A percentile compares a stretch with the other conserved stretches of the same genome.
phyloP scores from a whole-genome alignment of 768 basidiomycete genomes.

The Termitomyces sp. region DNA sequence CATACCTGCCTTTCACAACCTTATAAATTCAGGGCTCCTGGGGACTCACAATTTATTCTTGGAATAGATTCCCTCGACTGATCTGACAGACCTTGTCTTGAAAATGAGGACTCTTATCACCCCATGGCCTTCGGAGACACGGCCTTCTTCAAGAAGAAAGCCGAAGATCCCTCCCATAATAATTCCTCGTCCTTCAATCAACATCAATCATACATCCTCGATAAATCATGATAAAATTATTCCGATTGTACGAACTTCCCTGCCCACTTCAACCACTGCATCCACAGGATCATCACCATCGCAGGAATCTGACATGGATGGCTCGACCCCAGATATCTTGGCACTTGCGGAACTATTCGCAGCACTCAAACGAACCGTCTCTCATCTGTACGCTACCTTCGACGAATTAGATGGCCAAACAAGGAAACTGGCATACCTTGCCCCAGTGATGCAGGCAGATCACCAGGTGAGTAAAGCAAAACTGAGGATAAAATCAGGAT shows the following conservation, averaged over 20 bases:
- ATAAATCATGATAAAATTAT: background rate
- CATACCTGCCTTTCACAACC: background rate
- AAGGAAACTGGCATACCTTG: slow-evolving; percentile 34
- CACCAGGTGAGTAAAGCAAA: slow-evolving; percentile 30
- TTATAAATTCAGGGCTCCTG: background rate
- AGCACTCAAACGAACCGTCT: slow-evolving; percentile 39
- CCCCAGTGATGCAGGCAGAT: slow-evolving; percentile 36
- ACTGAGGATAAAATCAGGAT: background rate
- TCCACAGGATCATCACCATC: background rate
- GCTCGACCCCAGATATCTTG: slow-evolving; percentile 28
- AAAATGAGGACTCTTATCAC: slow-evolving; percentile 3
- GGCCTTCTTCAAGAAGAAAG: slow-evolving; percentile 7
- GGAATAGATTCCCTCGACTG: background rate
- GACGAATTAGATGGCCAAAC: slow-evolving; percentile 41
- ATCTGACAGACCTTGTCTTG: background rate
- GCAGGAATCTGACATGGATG: background rate
- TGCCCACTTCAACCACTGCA: slow-evolving; percentile 1
- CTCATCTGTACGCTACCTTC: slow-evolving; percentile 34
- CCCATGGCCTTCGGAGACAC: background rate
- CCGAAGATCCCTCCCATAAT: slow-evolving; percentile 19
- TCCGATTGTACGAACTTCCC: background rate
- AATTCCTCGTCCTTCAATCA: slow-evolving; percentile 18
- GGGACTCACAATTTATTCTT: background rate
- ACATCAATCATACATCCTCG: background rate
- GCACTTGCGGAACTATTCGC: slow-evolving; percentile 39